Percentiles rank a stretch among this genome's conserved stretches.
phyloP scores from a whole-genome alignment of 768 basidiomycete genomes.

The Rhodotorula toruloides region DNA sequence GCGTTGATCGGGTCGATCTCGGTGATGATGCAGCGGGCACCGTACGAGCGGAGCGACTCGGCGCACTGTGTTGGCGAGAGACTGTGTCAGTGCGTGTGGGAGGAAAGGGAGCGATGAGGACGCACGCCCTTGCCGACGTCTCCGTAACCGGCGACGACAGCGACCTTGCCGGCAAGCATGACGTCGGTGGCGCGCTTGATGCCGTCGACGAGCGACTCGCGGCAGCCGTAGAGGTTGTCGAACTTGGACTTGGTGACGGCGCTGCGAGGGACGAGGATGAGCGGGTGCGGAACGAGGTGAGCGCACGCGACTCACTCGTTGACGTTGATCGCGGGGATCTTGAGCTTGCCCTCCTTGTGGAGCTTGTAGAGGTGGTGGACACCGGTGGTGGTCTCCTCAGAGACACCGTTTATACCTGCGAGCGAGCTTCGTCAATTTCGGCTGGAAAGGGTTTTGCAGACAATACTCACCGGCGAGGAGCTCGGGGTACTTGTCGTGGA shows the following conservation, averaged over 20 bases:
- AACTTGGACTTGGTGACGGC: conserved; percentile 99
- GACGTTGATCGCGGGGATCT: conserved; percentile 98
- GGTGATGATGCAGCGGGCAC: conserved; percentile 89
- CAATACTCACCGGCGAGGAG: conserved; percentile 61
- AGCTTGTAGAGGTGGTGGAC: conserved; percentile 99
- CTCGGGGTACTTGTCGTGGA: conserved; percentile 95
- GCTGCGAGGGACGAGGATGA: conserved; percentile 50
- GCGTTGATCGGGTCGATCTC: conserved; percentile 99
- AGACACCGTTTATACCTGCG: conserved; percentile 80
- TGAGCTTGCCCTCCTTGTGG: conserved; percentile 90
- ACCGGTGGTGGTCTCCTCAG: conserved; percentile 99
- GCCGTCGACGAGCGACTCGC: conserved; percentile 98
- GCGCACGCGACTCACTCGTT: conserved; percentile 56
- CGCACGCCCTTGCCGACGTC: conserved; percentile 98
- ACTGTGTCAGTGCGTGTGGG: neutral
- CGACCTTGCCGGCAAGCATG: conserved; percentile 99
- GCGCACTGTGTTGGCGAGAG: conserved; percentile 63
- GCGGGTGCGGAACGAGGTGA: neutral
- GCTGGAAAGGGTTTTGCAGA: neutral
- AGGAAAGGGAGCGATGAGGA: conserved; percentile 38
- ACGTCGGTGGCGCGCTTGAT: conserved; percentile 99
- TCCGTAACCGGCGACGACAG: conserved; percentile 96
- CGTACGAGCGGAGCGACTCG: conserved; percentile 93
- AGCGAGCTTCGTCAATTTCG: neutral
- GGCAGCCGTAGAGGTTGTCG: conserved; percentile 92